A percentile compares a stretch with the other conserved stretches of the same genome.
Evolutionary conservation across 352 stramenopile genomes (phyloP).

Genomic region (Phytophthora idaei): DNA sequence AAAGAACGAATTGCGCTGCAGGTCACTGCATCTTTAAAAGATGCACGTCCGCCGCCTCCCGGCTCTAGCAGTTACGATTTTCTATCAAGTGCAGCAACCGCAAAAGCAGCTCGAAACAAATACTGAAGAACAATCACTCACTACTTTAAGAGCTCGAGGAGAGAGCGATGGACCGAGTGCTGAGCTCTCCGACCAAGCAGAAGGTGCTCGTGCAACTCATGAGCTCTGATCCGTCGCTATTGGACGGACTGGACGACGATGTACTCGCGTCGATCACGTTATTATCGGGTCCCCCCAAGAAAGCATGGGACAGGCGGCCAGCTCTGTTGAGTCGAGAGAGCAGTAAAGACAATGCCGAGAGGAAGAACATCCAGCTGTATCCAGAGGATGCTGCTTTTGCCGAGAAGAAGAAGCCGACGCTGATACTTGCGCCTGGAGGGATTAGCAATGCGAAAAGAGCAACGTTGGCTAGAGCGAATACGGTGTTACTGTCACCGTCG

Average conservation of each 20-base stretch:
- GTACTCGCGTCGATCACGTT: conserved; percentile 48
- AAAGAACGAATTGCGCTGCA: conserved; percentile 18
- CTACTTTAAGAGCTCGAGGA: background rate
- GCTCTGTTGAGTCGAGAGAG: background rate
- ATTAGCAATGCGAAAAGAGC: conserved; percentile 6
- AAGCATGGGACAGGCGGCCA: background rate
- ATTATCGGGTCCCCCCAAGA: conserved; percentile 22
- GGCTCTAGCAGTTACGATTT: conserved; percentile 27
- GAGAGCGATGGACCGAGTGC: conserved; percentile 31
- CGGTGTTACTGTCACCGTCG: conserved; percentile 33
- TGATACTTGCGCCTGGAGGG: conserved; percentile 1
- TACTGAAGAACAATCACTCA: background rate
- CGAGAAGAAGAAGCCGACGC: conserved; percentile 9
- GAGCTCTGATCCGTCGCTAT: conserved; percentile 46
- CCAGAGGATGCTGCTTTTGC: conserved; percentile 22
- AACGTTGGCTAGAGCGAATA: conserved; percentile 14
- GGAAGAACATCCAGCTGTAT: conserved; percentile 38
- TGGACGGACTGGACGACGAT: conserved; percentile 44
- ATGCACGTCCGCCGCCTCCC: background rate
- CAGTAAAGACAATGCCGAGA: background rate
- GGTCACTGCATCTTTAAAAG: conserved; percentile 4
- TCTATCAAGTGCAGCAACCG: conserved; percentile 4
- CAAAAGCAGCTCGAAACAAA: conserved; percentile 2
- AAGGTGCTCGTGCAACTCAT: conserved; percentile 54
- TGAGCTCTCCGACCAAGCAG: conserved; percentile 47